These are phyloP conservation scores for Phalaenopsis aphrodite DNA, from an alignment of 106 monocot species.

Conservation along the genomic window DNA sequence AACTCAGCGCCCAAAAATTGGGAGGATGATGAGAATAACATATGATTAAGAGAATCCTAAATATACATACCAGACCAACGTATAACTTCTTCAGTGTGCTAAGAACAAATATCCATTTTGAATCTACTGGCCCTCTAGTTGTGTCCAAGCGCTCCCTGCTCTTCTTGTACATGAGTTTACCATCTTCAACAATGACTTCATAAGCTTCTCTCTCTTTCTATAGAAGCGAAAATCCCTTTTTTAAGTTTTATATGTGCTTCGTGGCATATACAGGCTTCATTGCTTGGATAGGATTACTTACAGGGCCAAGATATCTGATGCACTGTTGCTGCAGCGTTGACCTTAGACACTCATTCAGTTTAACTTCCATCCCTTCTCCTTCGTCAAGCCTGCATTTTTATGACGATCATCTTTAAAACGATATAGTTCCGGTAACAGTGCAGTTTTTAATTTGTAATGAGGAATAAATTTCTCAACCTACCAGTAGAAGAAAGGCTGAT, in stretches of 20 bases:
- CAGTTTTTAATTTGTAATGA: no score
- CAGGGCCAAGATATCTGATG: constrained; percentile 67
- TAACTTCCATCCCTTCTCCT: constrained; percentile 59
- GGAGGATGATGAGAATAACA: not conserved
- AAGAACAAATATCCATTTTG: constrained; percentile 89
- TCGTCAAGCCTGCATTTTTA: constrained; percentile 43
- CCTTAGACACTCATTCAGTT: constrained; percentile 50
- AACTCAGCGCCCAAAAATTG: not conserved
- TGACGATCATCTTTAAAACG: not conserved
- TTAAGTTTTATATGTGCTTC: not conserved
- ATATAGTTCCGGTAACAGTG: not conserved
- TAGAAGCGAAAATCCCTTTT: not conserved
- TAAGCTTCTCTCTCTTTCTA: constrained; percentile 27
- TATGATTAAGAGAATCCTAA: not conserved
- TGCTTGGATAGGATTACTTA: constrained; percentile 7
- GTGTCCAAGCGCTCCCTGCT: constrained; percentile 43
- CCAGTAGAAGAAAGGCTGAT: constrained; percentile 71
- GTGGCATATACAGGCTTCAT: not conserved
- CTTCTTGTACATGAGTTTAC: constrained; percentile 52
- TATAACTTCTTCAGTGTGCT: constrained; percentile 74
- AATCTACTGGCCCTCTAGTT: constrained; percentile 21
- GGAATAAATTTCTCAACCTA: constrained; percentile 12
- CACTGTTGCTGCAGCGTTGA: constrained; percentile 46
- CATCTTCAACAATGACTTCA: constrained; percentile 63
- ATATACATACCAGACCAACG: constrained; percentile 54